phyloP scores from a whole-genome alignment of 2,329 filamentous ascomycete species.

The Colletotrichum simmondsii region DNA sequence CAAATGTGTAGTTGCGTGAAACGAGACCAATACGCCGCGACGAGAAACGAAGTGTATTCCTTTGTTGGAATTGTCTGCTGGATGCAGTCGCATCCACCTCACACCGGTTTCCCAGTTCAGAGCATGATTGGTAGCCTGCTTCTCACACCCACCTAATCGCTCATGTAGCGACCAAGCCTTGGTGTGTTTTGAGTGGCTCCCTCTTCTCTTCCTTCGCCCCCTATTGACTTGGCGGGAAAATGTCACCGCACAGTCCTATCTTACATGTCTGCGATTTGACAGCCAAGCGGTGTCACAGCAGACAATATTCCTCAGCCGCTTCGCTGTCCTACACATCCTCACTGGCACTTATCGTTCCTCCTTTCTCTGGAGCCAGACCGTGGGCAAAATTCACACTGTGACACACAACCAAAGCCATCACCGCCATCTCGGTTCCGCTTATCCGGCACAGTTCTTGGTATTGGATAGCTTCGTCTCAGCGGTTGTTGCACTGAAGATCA shows the following conservation, averaged over 20 bases:
- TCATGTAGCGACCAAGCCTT: background rate
- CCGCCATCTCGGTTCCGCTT: background rate
- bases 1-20: background rate
- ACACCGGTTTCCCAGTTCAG: background rate
- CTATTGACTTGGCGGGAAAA: background rate
- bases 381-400: background rate
- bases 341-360: background rate
- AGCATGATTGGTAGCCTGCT: background rate
- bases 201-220: background rate
- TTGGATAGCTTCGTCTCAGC: background rate
- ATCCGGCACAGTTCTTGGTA: background rate
- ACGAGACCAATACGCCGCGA: background rate
- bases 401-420: background rate
- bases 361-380: background rate
- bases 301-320: background rate
- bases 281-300: background rate
- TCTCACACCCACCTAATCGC: background rate
- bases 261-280: background rate
- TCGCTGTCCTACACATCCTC: background rate
- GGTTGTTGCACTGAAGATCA: background rate
- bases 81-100: background rate
- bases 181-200: background rate
- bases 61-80: background rate
- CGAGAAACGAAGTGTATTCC: background rate
- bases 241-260: background rate